phyloP scores from a whole-genome alignment of 352 stramenopile species.

The Phytopythium helicoides region DNA sequence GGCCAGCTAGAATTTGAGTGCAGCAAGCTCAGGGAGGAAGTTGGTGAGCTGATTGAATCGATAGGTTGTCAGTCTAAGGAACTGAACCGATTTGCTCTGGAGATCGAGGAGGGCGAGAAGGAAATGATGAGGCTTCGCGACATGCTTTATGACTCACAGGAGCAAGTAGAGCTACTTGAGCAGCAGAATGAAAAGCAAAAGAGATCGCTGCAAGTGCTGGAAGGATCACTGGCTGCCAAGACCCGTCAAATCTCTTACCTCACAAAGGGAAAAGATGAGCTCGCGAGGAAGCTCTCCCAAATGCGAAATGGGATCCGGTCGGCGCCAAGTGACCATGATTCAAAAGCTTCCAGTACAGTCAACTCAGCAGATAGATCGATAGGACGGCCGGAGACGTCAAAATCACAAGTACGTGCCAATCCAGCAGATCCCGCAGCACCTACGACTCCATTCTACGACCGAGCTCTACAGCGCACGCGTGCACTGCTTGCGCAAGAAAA shows the following conservation, averaged over 20 bases:
- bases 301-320: constrained; percentile 3
- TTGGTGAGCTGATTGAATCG: not conserved
- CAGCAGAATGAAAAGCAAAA: constrained; percentile 1
- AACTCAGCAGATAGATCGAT: too few species aligned
- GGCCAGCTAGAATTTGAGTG: too few species aligned
- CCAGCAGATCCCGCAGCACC: not conserved
- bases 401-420: too few species aligned
- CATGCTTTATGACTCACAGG: constrained; percentile 17
- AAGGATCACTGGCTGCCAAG: constrained; percentile 1
- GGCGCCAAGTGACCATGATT: not conserved
- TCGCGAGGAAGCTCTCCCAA: constrained; percentile 17
- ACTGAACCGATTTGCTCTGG: not conserved
- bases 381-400: too few species aligned
- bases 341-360: too few species aligned
- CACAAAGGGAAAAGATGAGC: constrained; percentile 7
- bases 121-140: constrained; percentile 11
- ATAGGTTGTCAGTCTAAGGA: not conserved
- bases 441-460: not conserved
- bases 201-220: constrained; percentile 9
- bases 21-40: not conserved
- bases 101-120: constrained; percentile 1
- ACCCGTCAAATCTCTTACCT: constrained; percentile 7
- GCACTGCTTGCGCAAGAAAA: not conserved
- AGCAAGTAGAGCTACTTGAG: constrained; percentile 8
- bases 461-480: not conserved